A percentile compares a stretch with the other conserved stretches of the same genome.
Conservation (phyloP, 2,329 filamentous ascomycete genomes). For the Westerdykella sp. region DNA sequence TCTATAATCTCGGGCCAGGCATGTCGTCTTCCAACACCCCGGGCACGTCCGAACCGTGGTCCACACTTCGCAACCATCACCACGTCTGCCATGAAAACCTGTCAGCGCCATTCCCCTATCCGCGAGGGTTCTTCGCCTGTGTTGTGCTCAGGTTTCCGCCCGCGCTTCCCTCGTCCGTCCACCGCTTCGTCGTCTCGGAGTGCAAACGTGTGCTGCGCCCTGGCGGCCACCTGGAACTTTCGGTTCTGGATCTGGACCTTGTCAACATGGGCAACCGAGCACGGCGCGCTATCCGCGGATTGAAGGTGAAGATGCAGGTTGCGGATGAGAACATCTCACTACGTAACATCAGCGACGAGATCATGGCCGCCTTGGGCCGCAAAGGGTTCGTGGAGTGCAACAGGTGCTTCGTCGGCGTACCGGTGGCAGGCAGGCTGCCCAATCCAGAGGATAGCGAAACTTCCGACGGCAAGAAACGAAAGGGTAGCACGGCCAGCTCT, state of each 20-base stretch:
- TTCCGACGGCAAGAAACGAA: slow-evolving; percentile 15
- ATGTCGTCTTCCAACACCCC: slow-evolving; percentile 16
- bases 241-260: slow-evolving; percentile 71
- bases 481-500: slow-evolving; percentile 25
- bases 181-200: slow-evolving; percentile 66
- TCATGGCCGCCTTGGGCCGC: slow-evolving; percentile 61
- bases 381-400: slow-evolving; percentile 68
- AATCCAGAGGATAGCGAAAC: slow-evolving; percentile 19
- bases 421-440: slow-evolving; percentile 53
- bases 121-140: slow-evolving; percentile 66
- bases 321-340: slow-evolving; percentile 56
- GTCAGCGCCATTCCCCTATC: slow-evolving; percentile 65
- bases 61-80: slow-evolving; percentile 59
- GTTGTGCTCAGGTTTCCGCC: slow-evolving; percentile 73
- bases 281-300: slow-evolving; percentile 59
- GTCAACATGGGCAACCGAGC: slow-evolving; percentile 74
- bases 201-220: slow-evolving; percentile 71
- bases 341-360: slow-evolving; percentile 46
- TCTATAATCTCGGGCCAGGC: slow-evolving; percentile 60
- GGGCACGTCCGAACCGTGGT: slow-evolving; percentile 24
- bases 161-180: slow-evolving; percentile 61
- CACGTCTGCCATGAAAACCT: slow-evolving; percentile 64
- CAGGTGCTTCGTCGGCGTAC: slow-evolving; percentile 70
- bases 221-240: slow-evolving; percentile 72
- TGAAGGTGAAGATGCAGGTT: slow-evolving; percentile 65